Percentiles rank a stretch among this genome's conserved stretches.
Conservation (phyloP, 1,139 yeast species). For the Eremothecium sinecaudum region DNA sequence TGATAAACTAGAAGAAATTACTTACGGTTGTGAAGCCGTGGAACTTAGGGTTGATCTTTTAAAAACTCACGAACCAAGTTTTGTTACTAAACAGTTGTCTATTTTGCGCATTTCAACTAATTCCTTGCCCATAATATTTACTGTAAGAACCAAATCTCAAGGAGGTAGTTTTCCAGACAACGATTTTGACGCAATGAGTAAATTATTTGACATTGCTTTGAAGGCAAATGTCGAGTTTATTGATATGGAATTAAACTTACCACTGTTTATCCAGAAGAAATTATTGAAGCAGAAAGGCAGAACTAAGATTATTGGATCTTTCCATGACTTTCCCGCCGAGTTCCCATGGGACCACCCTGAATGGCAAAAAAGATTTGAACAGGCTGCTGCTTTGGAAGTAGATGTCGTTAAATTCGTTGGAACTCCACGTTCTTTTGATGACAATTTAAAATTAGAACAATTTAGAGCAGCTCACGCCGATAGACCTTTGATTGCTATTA, state of each 20-base stretch:
- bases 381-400: constrained; percentile 55
- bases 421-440: constrained; percentile 51
- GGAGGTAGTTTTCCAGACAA: constrained; percentile 72
- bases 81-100: constrained; percentile 69
- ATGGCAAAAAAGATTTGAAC: constrained; percentile 65
- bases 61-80: constrained; percentile 40
- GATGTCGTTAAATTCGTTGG: constrained; percentile 85
- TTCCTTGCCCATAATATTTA: constrained; percentile 66
- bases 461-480: constrained; percentile 48
- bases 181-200: constrained; percentile 40
- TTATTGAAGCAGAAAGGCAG: constrained; percentile 42
- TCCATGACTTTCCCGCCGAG: constrained; percentile 58
- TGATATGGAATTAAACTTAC: constrained; percentile 44
- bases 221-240: constrained; percentile 54
- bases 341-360: constrained; percentile 58
- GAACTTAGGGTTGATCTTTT: constrained; percentile 76
- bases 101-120: constrained; percentile 52
- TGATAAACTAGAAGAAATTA: constrained; percentile 42
- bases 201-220: constrained; percentile 52
- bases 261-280: constrained; percentile 32
- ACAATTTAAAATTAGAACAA: constrained; percentile 60
- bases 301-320: constrained; percentile 73
- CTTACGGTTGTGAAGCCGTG: constrained; percentile 68
- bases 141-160: constrained; percentile 67
- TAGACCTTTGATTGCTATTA: constrained; percentile 73